A percentile compares a stretch with the other conserved stretches of the same genome.
Conservation (phyloP, 2,329 filamentous ascomycete genomes). For the Thelonectria blattea region DNA sequence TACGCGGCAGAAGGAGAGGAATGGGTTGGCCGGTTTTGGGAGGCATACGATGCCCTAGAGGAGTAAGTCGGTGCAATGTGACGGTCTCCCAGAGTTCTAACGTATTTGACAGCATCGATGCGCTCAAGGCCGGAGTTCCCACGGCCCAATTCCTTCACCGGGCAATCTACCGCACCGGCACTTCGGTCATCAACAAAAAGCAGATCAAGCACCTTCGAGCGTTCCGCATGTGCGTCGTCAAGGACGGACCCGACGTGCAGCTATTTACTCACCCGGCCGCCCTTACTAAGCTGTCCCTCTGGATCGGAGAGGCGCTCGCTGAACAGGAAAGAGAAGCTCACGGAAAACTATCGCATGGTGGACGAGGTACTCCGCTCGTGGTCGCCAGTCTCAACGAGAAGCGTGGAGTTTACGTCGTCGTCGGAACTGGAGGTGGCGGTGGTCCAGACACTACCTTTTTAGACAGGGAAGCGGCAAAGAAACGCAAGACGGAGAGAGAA, state of each 20-base stretch:
- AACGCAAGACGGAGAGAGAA: constrained; percentile 66
- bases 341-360: constrained; percentile 71
- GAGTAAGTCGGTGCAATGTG: constrained; percentile 55
- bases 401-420: constrained; percentile 86
- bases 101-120: constrained; percentile 64
- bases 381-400: constrained; percentile 89
- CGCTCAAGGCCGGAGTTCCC: constrained; percentile 76
- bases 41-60: constrained; percentile 74
- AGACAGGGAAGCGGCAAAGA: constrained; percentile 70
- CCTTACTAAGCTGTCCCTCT: constrained; percentile 89
- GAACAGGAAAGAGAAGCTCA: constrained; percentile 84
- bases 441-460: constrained; percentile 74
- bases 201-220: constrained; percentile 92
- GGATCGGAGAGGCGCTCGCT: constrained; percentile 90
- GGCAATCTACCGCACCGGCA: constrained; percentile 92
- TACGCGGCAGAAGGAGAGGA: constrained; percentile 63
- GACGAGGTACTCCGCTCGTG: constrained; percentile 82
- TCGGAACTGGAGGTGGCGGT: constrained; percentile 88
- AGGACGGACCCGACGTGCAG: constrained; percentile 89
- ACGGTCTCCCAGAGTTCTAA: constrained; percentile 1
- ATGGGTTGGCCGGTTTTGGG: constrained; percentile 72
- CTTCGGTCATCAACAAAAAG: constrained; percentile 87
- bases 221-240: constrained; percentile 95
- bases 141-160: constrained; percentile 89
- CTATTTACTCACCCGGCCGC: constrained; percentile 94